phyloP scores from a whole-genome alignment of 1,139 yeast genomes.

The Pichia sp. region DNA sequence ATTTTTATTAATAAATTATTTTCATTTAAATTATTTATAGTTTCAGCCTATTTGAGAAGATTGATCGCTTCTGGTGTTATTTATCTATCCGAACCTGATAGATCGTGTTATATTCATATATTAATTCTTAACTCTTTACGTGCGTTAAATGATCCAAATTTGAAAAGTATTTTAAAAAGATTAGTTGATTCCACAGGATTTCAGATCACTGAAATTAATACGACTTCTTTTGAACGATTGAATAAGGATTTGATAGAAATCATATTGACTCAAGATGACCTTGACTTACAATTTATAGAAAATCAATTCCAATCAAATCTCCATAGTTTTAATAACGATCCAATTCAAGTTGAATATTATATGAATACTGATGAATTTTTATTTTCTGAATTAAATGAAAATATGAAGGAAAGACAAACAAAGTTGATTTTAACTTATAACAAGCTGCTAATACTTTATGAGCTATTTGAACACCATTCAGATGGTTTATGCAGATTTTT shows the following conservation, averaged over 20 bases:
- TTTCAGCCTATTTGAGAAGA: conserved; percentile 68
- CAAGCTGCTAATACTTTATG: conserved; percentile 22
- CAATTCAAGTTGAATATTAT: conserved; percentile 7
- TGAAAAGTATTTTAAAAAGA: conserved; percentile 41
- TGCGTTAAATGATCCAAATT: conserved; percentile 43
- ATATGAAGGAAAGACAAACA: neutral
- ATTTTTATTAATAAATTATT: conserved; percentile 52
- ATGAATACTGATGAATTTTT: conserved; percentile 9
- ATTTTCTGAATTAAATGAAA: neutral
- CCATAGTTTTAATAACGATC: conserved; percentile 1
- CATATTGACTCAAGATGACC: neutral
- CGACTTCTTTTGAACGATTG: neutral
- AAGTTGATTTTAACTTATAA: neutral
- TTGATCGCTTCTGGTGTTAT: conserved; percentile 80
- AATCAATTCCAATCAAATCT: neutral
- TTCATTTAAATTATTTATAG: conserved; percentile 44
- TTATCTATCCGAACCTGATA: conserved; percentile 38
- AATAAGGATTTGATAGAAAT: neutral
- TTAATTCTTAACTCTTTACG: conserved; percentile 51
- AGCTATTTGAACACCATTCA: conserved; percentile 31
- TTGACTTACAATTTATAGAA: neutral
- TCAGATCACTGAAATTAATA: neutral
- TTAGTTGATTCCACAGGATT: conserved; percentile 31
- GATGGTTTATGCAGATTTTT: conserved; percentile 40
- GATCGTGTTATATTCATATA: conserved; percentile 41